Evolutionary conservation across 257 asterid species (phyloP).

Genomic region (Ehretia macrophylla): DNA sequence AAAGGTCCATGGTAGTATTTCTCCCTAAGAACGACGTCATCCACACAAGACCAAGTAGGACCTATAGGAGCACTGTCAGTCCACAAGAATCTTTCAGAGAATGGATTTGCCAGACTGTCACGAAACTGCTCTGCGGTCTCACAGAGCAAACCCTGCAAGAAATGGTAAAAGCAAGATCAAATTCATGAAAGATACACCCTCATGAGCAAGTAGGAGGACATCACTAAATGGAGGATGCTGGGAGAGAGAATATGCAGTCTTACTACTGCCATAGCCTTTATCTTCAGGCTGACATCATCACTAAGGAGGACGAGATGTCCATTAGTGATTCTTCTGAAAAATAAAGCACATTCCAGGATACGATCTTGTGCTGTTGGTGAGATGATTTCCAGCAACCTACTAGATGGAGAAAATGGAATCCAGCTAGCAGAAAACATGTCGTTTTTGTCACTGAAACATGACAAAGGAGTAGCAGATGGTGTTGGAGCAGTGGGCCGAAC

Average conservation of each 20-base stretch:
- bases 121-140: conserved; percentile 75
- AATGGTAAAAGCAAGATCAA: not conserved
- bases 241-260: conserved; percentile 23
- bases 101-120: conserved; percentile 60
- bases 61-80: conserved; percentile 65
- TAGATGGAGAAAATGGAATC: conserved; percentile 52
- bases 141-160: conserved; percentile 59
- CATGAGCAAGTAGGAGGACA: too few species aligned
- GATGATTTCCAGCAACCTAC: conserved; percentile 45
- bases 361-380: conserved; percentile 88
- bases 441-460: conserved; percentile 35
- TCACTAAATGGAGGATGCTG: too few species aligned
- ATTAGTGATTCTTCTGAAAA: conserved; percentile 37
- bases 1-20: conserved; percentile 49
- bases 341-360: conserved; percentile 64
- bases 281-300: conserved; percentile 63
- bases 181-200: not conserved
- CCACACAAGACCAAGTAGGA: conserved; percentile 59
- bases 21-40: conserved; percentile 61
- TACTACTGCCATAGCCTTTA: conserved; percentile 97
- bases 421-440: conserved; percentile 32
- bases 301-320: conserved; percentile 75
- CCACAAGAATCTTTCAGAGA: conserved; percentile 63
- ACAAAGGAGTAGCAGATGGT: conserved; percentile 58
- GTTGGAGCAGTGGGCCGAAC: conserved; percentile 56